Base-by-base conservation (phyloP, 2,329 filamentous ascomycete genomes). In the Aspergillus chevalieri region DNA sequence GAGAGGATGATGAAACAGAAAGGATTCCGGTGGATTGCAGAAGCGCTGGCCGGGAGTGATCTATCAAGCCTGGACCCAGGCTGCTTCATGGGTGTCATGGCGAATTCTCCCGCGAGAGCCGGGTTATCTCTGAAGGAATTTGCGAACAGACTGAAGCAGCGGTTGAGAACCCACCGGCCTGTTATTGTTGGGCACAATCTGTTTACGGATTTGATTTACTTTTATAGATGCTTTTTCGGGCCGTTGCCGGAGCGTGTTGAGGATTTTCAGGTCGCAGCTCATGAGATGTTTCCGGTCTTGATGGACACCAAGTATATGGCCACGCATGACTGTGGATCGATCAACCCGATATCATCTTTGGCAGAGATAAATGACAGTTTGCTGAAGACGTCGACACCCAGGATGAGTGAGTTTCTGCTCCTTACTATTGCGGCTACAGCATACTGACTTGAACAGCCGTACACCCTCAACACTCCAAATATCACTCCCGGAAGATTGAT, bases 281-380 rank as follows among this genome's bases (percentile, higher is more conserved):
- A 82, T 51, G 62, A 71, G 9, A 58, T 80, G 3, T 84, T 83
- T 55, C 82, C 82, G 0, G 57, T 74, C 4, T 69, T 85, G 14
- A 69, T 84, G 15, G 82, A 85, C 54, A 84, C 82, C 0, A 85
- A 85, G 58, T 84, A 82, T 56, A 71, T 85, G 57, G 79, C 79
- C 4, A 83, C 81, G 1, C 73, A 80, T 56, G 74, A 78, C 41
- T 79, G 74, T 52, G 76, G 54, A 65, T 78, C 64, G 64, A 61
- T 79, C 49, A 79, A 76, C 48, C 74, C 76, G 1, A 70, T 43
- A 36, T 71, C 64, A 33, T 70, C 62, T 17, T 60, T 68, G 44
- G 55, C 53, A 24, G 64, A 64, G 26, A 58, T 66, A 21, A 63
- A 58, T 52, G 54, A 61, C 21, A 59, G 49, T 10, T 50, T 69